Evolutionary conservation across 2,329 filamentous ascomycete species (phyloP).

Genomic region (Gyromitra esculenta): DNA sequence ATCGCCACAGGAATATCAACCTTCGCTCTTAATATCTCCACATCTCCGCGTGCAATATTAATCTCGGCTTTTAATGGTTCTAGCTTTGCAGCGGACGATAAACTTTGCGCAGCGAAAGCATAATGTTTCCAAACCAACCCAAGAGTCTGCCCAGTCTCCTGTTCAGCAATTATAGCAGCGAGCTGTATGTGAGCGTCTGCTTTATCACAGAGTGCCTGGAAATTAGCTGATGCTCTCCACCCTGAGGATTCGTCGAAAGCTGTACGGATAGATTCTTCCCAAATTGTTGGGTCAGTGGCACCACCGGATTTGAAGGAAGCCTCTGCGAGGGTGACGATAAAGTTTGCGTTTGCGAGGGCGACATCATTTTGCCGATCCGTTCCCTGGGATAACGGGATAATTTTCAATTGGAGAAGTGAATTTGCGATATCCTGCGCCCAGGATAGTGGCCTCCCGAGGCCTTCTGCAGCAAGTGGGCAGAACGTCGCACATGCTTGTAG

Average conservation of each 20-base stretch:
- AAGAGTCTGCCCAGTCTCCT: slow-evolving; percentile 1
- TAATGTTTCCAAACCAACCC: slow-evolving; percentile 54
- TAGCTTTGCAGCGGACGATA: slow-evolving; percentile 53
- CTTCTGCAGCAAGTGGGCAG: slow-evolving; percentile 32
- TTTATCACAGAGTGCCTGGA: slow-evolving; percentile 47
- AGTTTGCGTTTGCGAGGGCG: slow-evolving; percentile 44
- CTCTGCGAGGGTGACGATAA: slow-evolving; percentile 42
- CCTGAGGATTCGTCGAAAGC: slow-evolving; percentile 38
- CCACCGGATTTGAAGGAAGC: slow-evolving; percentile 35
- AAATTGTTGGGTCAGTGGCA: slow-evolving; percentile 19
- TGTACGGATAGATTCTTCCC: slow-evolving; percentile 36
- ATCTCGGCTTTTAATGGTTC: slow-evolving; percentile 52
- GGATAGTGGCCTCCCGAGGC: slow-evolving; percentile 26
- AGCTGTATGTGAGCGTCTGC: slow-evolving; percentile 52
- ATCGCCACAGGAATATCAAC: slow-evolving; percentile 47
- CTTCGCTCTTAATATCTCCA: slow-evolving; percentile 55
- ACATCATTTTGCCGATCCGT: slow-evolving; percentile 43
- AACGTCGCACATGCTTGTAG: slow-evolving; percentile 35
- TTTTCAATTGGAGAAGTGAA: slow-evolving; percentile 28
- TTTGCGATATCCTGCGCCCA: slow-evolving; percentile 35
- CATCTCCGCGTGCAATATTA: slow-evolving; percentile 56
- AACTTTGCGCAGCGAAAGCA: slow-evolving; percentile 45
- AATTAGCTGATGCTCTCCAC: slow-evolving; percentile 20
- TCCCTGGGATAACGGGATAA: slow-evolving; percentile 34
- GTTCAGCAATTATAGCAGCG: slow-evolving; percentile 30